These are phyloP conservation scores for Aspergillus homomorphus DNA, from an alignment of 495 filamentous ascomycete species.

Conservation along the genomic window DNA sequence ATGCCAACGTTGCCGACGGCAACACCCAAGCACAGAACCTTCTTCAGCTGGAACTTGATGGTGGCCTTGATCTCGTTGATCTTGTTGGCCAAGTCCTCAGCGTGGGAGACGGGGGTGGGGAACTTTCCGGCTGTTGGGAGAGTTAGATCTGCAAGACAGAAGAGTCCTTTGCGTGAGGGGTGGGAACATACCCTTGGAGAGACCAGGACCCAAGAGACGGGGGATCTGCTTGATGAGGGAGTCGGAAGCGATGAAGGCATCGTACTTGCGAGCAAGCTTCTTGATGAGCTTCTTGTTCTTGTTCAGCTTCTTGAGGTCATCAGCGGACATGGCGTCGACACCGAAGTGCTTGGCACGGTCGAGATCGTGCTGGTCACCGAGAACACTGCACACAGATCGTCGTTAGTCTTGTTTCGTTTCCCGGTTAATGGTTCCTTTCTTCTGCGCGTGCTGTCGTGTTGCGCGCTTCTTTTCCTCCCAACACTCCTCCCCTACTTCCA, in stretches of 20 bases:
- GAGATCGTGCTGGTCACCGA: conserved; percentile 99
- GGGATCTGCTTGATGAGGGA: conserved; percentile 98
- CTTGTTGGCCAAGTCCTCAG: conserved; percentile 87
- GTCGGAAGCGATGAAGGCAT: conserved; percentile 96
- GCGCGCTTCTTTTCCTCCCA: not conserved
- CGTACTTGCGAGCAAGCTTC: conserved; percentile 99
- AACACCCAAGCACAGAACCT: conserved; percentile 99
- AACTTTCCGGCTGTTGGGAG: conserved; percentile 83
- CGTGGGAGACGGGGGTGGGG: conserved; percentile 94
- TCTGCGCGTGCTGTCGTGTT: not conserved
- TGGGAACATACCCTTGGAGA: conserved; percentile 78
- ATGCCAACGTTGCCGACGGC: conserved; percentile 97
- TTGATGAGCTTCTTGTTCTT: conserved; percentile 99
- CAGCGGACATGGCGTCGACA: conserved; percentile 93
- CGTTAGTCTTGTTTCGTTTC: conserved; percentile 12
- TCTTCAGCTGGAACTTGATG: conserved; percentile 99
- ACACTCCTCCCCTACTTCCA: too few species aligned
- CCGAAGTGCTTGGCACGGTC: conserved; percentile 98
- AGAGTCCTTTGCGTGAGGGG: not conserved
- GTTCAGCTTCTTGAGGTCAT: conserved; percentile 99
- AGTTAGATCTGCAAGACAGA: conserved; percentile 12
- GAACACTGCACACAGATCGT: conserved; percentile 55
- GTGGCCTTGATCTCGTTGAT: conserved; percentile 99
- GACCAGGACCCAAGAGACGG: conserved; percentile 96
- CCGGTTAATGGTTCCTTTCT: not conserved